These are phyloP conservation scores for Tolypocladium inflatum DNA, from an alignment of 2,329 filamentous ascomycete genomes.

Conservation along the genomic window DNA sequence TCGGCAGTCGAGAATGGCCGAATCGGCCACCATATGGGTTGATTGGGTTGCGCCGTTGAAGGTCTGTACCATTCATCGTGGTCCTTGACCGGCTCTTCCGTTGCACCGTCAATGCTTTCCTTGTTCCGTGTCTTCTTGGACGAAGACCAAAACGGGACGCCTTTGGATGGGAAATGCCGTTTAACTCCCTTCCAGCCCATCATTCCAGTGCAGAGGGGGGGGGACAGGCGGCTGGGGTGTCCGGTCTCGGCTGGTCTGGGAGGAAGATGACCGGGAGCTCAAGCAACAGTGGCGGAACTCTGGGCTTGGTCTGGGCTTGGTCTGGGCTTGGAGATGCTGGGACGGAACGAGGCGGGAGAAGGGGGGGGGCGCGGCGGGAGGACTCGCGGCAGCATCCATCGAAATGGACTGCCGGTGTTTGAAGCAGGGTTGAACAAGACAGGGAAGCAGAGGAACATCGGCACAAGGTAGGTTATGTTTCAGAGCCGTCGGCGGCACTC, in stretches of 20 bases:
- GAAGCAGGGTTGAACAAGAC: conserved; percentile 2
- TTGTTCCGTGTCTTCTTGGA: conserved; percentile 19
- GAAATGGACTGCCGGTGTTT: neutral
- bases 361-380: neutral
- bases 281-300: neutral
- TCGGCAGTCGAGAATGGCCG: neutral
- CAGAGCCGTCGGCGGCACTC: conserved; percentile 25
- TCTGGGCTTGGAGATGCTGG: neutral
- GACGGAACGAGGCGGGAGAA: neutral
- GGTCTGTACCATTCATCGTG: conserved; percentile 17
- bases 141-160: conserved; percentile 19
- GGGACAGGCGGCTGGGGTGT: neutral
- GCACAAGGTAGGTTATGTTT: conserved; percentile 16
- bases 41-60: neutral
- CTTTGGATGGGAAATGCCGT: conserved; percentile 22
- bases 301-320: too few relatives aligned
- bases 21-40: neutral
- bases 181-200: conserved; percentile 31
- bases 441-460: neutral
- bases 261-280: neutral
- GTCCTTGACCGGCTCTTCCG: conserved; percentile 10
- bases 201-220: conserved; percentile 5
- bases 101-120: conserved; percentile 1
- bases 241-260: neutral
- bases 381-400: neutral